phyloP scores from a whole-genome alignment of 495 filamentous ascomycete species.

The Neurospora tetraspora region DNA sequence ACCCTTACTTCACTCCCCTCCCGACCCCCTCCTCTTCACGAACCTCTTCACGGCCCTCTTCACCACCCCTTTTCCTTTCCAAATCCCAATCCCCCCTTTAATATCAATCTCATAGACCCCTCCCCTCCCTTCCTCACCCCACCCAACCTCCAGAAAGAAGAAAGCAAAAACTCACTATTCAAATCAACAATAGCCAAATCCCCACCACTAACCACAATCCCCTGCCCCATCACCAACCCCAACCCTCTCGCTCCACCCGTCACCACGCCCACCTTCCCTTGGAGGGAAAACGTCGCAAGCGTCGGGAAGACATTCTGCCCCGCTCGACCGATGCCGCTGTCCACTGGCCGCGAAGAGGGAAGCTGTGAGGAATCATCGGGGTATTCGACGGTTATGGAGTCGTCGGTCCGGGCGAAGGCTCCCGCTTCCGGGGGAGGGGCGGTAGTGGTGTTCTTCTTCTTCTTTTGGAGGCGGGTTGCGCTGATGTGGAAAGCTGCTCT shows the following conservation, averaged over 20 bases:
- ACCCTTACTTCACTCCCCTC: not conserved
- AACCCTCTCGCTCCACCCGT: constrained; percentile 81
- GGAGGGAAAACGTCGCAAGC: constrained; percentile 58
- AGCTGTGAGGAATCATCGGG: constrained; percentile 58
- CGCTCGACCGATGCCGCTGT: constrained; percentile 58
- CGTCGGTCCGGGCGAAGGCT: constrained; percentile 66
- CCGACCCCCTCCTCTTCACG: no score
- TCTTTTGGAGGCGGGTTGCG: not conserved
- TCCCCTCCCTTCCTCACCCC: not conserved
- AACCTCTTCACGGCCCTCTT: not conserved
- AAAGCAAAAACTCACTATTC: constrained; percentile 54
- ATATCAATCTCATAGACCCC: not conserved
- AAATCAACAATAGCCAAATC: constrained; percentile 88
- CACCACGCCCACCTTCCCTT: constrained; percentile 66
- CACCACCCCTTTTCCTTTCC: not conserved
- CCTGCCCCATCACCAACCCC: constrained; percentile 87
- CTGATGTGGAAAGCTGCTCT: not conserved
- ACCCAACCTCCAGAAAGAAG: not conserved
- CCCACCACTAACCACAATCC: constrained; percentile 73
- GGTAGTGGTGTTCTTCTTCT: not conserved
- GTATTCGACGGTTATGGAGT: constrained; percentile 64
- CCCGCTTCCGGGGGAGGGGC: constrained; percentile 15
- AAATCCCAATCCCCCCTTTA: not conserved
- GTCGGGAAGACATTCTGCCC: constrained; percentile 37
- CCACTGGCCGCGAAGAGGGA: constrained; percentile 52